Conservation (phyloP, 2,329 filamentous ascomycete species). For the Elsinoe ampelina region DNA sequence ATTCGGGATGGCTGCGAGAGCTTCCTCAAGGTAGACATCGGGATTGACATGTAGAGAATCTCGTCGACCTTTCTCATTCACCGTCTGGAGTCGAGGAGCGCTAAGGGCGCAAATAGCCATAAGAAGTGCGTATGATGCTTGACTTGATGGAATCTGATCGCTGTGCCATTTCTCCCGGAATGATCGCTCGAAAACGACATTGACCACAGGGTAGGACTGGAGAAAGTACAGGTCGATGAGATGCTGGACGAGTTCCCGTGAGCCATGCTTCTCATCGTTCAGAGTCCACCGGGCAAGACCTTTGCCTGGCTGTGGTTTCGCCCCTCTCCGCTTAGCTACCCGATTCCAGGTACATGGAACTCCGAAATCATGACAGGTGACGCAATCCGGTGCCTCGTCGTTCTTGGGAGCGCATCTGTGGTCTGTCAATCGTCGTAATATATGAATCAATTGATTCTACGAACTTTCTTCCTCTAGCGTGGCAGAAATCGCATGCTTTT, state of each 20-base stretch:
- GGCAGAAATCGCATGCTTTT: slow-evolving; percentile 8
- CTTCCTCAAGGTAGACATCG: slow-evolving; percentile 1
- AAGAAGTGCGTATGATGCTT: not conserved
- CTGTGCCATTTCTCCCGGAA: slow-evolving; percentile 7
- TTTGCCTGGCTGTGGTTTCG: slow-evolving; percentile 4
- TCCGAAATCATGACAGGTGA: slow-evolving; percentile 1
- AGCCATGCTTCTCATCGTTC: slow-evolving; percentile 5
- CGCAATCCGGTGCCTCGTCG: not conserved
- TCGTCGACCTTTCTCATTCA: not conserved
- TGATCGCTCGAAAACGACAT: slow-evolving; percentile 8
- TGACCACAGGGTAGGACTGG: slow-evolving; percentile 1
- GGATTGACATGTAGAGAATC: not conserved
- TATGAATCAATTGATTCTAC: not conserved
- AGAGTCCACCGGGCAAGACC: slow-evolving; percentile 1
- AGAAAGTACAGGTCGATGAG: slow-evolving; percentile 2
- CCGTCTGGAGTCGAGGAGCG: not conserved
- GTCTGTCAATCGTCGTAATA: not conserved
- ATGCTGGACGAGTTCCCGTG: not conserved
- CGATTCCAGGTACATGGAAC: slow-evolving; percentile 8
- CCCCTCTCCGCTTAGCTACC: slow-evolving; percentile 4
- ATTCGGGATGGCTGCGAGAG: not conserved
- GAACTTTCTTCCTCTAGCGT: slow-evolving; percentile 3
- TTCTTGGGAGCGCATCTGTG: not conserved
- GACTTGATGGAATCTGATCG: not conserved
- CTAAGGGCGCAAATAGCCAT: slow-evolving; percentile 4